A percentile compares a stretch with the other conserved stretches of the same genome.
These are phyloP conservation scores for Cercospora citrullina DNA, from an alignment of 2,329 filamentous ascomycete species.

Conservation along the genomic window DNA sequence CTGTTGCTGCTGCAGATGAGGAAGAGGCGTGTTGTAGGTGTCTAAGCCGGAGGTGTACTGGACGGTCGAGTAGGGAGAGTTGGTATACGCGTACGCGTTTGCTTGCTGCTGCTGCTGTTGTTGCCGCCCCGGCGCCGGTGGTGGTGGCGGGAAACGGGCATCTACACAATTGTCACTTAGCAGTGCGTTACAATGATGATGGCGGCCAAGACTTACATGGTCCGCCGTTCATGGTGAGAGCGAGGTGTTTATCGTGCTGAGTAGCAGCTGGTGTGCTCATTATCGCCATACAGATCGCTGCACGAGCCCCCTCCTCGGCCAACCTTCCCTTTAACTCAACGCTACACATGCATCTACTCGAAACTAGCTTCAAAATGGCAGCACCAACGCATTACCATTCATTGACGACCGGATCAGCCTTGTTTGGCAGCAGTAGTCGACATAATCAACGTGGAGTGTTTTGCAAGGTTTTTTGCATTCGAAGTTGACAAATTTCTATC, in stretches of 20 bases:
- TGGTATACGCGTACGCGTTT: background rate
- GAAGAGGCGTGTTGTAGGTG: background rate
- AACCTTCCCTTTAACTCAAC: background rate
- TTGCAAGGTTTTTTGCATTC: too few species aligned
- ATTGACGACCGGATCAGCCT: too few species aligned
- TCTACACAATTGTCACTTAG: background rate
- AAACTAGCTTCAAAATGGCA: too few species aligned
- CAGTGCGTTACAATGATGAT: background rate
- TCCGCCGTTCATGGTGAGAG: background rate
- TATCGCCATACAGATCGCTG: background rate
- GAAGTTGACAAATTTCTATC: too few species aligned
- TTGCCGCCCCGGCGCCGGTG: conserved; percentile 14
- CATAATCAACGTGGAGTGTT: too few species aligned
- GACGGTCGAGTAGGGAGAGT: background rate
- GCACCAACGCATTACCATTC: too few species aligned
- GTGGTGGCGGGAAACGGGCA: background rate
- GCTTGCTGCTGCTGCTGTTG: conserved; percentile 15
- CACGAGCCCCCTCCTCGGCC: background rate
- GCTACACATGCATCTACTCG: background rate
- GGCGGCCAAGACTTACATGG: conserved; percentile 9
- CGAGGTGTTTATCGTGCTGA: background rate
- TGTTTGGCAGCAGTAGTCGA: too few species aligned
- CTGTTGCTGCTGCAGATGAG: conserved; percentile 9
- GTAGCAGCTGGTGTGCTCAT: conserved; percentile 10
- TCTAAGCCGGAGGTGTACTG: conserved; percentile 1